Base-by-base conservation (phyloP, 1,284 basidiomycete genomes). In the Ceratobasidium sp. region DNA sequence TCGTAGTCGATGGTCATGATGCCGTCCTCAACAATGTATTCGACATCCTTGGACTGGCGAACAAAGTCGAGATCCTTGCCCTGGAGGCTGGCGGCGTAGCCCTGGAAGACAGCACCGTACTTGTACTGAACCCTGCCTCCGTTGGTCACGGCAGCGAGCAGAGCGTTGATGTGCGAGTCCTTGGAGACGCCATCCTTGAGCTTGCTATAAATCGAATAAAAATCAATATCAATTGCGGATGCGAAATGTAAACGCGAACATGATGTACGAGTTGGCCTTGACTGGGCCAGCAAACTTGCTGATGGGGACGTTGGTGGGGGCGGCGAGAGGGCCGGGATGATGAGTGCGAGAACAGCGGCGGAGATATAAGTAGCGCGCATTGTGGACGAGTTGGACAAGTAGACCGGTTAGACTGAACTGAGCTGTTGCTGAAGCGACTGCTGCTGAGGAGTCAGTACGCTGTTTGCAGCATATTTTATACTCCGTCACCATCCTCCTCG, bases 71-170 rank as follows among this genome's bases (percentile, higher is more conserved):
- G 64, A 4, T 67, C 56, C 35, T 65, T 53, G 31, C 58, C 47
- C 43, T 55, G 62, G 42, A 71, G 45, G 10, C 15, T 57, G 47
- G 65, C 71, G n/a, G 71, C 68, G 27, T 71, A 73, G 32, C 71
- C 71, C 32, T 73, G 69, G 52, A 72, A 69, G 38, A 73, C 62
- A 25, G 42, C 42, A 20, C 56, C 69, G 45, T 65, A 72, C 49
- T 72, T 62, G 62, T 72, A 68, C 40, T 68, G 29, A 22, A 68
- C 15, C 32, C 29, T 52, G 8, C 47, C 47, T 7, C 47, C 60
- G 7, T 43, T 47, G 3, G 49, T 52, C 34, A 52, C 31, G 6
- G 60, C 47, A n/a, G 27, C 43, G 40, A 68, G 13, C 53, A 55
- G 32, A n/a, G 52, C 27, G 42, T 38, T 57, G 38, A 68, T 47